Base-by-base conservation (phyloP, 2,329 filamentous ascomycete species). In the Canariomyces notabilis region DNA sequence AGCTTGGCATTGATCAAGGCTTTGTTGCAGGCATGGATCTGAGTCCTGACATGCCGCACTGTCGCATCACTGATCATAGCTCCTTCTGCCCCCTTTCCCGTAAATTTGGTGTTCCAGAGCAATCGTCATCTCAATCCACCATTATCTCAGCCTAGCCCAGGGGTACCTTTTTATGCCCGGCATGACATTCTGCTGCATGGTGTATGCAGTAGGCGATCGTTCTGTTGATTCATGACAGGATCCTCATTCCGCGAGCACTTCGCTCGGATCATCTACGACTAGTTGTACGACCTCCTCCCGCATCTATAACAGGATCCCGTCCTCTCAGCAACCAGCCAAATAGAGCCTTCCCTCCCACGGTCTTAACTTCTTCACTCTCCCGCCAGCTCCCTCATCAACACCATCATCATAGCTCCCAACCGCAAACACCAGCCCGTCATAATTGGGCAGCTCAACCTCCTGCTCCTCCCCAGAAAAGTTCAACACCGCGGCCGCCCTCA, bases 391-490 rank as follows among this genome's bases (percentile, higher is more conserved):
- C 12, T 37, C 37, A 5, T 38, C 48, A 8, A 48, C 43, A 5
- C 53, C 56, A 33, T 64, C 61, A 4, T 44, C 50, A 42, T 66
- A 66, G 49, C 61, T 67, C 32, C 63, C 61, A 1, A 66, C 54
- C 6, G 36, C 46, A 12, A 65, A 46, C 14, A 22, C 47, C 31
- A 55, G 42, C 4, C 52, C 59, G 8, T 56, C 53, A 33, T 43
- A 40, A 20, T 7, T 12, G 1, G 63, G 63, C 41, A 65, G 23
- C 18, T 53, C 38, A n/a, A 62, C 54, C 19, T 48, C 36, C 54
- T 72, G 66, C 35, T 64, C 60, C 18, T 63, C 56, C 7, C 61
- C 58, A 1, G 70, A 69, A 44, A 76, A 75, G 54, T 74, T 74
- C 9, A 73, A 53, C 1, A 61, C 63, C 14, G 73, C 64, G 11